Conservation (phyloP, 805 yeast genomes). For the Pichia insulana region DNA sequence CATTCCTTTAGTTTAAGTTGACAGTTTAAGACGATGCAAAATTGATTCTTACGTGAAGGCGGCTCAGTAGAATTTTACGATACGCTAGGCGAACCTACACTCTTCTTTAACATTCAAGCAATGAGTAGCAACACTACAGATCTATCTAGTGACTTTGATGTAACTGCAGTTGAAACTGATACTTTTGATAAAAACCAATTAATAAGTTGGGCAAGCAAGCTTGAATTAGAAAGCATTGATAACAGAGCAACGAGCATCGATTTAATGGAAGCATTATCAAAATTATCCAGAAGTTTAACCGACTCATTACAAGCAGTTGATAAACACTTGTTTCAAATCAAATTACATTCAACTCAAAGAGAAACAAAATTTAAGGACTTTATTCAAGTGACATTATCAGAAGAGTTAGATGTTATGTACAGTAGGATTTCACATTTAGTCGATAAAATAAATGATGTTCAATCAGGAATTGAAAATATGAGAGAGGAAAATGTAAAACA, state of each 20-base stretch:
- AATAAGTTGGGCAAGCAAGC: conserved; percentile 40
- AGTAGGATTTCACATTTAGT: not conserved
- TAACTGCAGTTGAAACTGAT: not conserved
- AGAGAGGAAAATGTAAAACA: not conserved
- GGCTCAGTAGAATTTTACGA: no score
- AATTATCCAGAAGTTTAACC: conserved; percentile 9
- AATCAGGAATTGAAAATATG: not conserved
- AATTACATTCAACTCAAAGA: conserved; percentile 8
- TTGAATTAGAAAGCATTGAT: conserved; percentile 42
- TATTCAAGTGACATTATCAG: conserved; percentile 1
- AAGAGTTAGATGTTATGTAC: conserved; percentile 6
- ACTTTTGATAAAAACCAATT: conserved; percentile 21
- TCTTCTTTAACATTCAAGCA: not conserved
- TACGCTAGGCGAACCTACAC: no score
- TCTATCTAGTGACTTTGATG: conserved; percentile 5
- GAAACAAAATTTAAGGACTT: conserved; percentile 2
- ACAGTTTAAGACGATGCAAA: not conserved
- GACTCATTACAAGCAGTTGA: conserved; percentile 4
- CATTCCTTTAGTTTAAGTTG: not conserved
- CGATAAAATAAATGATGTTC: not conserved
- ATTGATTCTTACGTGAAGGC: not conserved
- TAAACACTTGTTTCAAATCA: conserved; percentile 5
- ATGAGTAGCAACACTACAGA: conserved; percentile 3
- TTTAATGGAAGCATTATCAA: conserved; percentile 9
- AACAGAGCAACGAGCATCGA: conserved; percentile 26